Evolutionary conservation across 2,329 filamentous ascomycete genomes (phyloP).

Genomic region (Lachnellula occidentalis): DNA sequence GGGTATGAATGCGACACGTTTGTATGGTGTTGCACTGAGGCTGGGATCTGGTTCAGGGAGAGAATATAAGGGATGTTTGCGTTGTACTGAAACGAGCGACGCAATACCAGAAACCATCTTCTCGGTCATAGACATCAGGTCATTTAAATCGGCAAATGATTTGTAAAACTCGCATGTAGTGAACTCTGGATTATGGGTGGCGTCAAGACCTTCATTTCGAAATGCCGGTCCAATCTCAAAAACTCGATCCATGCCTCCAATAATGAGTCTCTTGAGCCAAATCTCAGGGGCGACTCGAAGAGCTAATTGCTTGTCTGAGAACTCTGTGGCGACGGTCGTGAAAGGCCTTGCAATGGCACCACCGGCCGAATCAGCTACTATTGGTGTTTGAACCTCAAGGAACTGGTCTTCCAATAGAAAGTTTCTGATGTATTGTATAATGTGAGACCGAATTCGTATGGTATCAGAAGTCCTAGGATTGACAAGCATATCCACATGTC

Average conservation of each 20-base stretch:
- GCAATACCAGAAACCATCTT: slow-evolving; percentile 59
- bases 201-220: slow-evolving; percentile 87
- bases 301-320: slow-evolving; percentile 64
- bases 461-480: slow-evolving; percentile 63
- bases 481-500: slow-evolving; percentile 82
- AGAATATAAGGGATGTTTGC: slow-evolving; percentile 40
- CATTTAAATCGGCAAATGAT: slow-evolving; percentile 70
- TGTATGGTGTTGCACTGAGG: slow-evolving; percentile 51
- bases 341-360: slow-evolving; percentile 87
- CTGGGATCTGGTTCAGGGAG: slow-evolving; percentile 44
- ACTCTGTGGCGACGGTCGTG: slow-evolving; percentile 70
- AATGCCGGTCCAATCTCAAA: slow-evolving; percentile 94
- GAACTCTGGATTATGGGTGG: slow-evolving; percentile 94
- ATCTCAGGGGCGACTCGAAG: slow-evolving; percentile 90
- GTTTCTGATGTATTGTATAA: slow-evolving; percentile 68
- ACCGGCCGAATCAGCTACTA: slow-evolving; percentile 75
- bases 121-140: slow-evolving; percentile 73
- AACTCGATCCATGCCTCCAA: slow-evolving; percentile 81
- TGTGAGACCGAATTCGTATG: slow-evolving; percentile 65
- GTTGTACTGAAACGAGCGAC: slow-evolving; percentile 42
- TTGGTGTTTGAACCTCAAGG: slow-evolving; percentile 85
- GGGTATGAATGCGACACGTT: slow-evolving; percentile 74
- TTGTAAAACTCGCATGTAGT: slow-evolving; percentile 97
- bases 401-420: slow-evolving; percentile 70
- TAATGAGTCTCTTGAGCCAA: slow-evolving; percentile 86